Percentiles rank a stretch among this genome's conserved stretches.
These are phyloP conservation scores for Suhomyces faveliae DNA, from an alignment of 805 yeast species.

Conservation along the genomic window DNA sequence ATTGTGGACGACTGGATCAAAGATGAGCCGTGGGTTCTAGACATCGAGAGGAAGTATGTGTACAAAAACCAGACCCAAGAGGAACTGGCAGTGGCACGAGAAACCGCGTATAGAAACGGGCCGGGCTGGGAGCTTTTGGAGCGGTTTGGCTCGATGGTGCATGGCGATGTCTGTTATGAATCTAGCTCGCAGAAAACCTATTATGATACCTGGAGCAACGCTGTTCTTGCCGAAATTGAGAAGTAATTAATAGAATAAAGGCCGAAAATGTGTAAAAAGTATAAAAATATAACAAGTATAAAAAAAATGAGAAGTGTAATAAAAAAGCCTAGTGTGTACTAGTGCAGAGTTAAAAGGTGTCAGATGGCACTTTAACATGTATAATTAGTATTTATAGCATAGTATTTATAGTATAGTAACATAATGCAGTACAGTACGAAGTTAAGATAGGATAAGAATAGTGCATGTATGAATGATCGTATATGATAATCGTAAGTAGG, in stretches of 20 bases:
- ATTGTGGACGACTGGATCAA: conserved; percentile 54
- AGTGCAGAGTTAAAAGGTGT: too few relatives aligned
- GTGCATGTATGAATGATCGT: too few relatives aligned
- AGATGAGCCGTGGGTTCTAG: conserved; percentile 62
- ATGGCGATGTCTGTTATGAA: conserved; percentile 29
- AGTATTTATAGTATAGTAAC: too few relatives aligned
- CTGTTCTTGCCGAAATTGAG: background rate
- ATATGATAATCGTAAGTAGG: too few relatives aligned
- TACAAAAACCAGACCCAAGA: conserved; percentile 26
- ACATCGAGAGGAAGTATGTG: conserved; percentile 47
- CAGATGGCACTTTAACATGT: too few relatives aligned
- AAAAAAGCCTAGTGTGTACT: too few relatives aligned
- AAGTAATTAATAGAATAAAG: background rate
- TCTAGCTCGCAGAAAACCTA: conserved; percentile 30
- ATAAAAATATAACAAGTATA: too few relatives aligned
- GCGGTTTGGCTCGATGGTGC: conserved; percentile 35
- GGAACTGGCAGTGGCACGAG: conserved; percentile 21
- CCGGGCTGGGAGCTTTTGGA: conserved; percentile 29
- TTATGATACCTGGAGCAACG: conserved; percentile 29
- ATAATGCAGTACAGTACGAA: too few relatives aligned
- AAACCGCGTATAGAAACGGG: conserved; percentile 31
- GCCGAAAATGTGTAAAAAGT: too few relatives aligned
- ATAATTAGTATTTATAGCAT: too few relatives aligned
- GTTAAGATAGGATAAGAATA: too few relatives aligned
- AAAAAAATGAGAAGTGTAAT: too few relatives aligned